Conservation (phyloP, 2,329 filamentous ascomycete genomes). For the Colletotrichum scovillei region DNA sequence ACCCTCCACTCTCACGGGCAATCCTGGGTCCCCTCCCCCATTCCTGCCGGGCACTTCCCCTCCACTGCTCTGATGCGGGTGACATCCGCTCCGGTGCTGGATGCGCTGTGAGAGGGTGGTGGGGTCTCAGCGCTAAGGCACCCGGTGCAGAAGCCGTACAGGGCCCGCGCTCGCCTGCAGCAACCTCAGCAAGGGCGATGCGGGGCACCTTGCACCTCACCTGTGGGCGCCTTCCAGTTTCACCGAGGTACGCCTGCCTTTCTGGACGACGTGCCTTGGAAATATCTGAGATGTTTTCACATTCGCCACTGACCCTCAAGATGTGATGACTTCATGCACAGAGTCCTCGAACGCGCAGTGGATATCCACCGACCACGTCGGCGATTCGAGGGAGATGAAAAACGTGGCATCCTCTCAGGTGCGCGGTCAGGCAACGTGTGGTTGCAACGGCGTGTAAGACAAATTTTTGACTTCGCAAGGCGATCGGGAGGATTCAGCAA, state of each 20-base stretch:
- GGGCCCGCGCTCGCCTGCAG: background rate
- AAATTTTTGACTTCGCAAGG: background rate
- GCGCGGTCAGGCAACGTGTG: background rate
- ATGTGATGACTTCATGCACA: no score
- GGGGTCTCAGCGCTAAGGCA: conserved; percentile 5
- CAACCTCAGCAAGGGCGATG: background rate
- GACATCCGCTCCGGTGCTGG: background rate
- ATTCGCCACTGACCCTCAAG: no score
- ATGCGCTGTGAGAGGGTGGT: background rate
- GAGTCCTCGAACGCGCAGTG: no score
- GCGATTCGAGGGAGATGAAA: background rate
- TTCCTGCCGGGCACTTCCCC: background rate
- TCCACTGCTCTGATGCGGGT: background rate
- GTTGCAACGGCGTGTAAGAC: background rate
- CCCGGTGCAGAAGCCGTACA: background rate
- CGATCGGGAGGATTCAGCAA: background rate
- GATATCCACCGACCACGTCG: background rate
- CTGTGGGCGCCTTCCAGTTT: background rate
- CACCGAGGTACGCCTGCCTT: background rate
- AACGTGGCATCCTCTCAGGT: background rate
- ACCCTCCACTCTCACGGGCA: background rate
- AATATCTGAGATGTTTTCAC: background rate
- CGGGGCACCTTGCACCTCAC: background rate
- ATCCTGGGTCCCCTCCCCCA: background rate
- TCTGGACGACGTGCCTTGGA: background rate